Base-by-base conservation (phyloP, 306 rosid species). In the Sicyos edulis region DNA sequence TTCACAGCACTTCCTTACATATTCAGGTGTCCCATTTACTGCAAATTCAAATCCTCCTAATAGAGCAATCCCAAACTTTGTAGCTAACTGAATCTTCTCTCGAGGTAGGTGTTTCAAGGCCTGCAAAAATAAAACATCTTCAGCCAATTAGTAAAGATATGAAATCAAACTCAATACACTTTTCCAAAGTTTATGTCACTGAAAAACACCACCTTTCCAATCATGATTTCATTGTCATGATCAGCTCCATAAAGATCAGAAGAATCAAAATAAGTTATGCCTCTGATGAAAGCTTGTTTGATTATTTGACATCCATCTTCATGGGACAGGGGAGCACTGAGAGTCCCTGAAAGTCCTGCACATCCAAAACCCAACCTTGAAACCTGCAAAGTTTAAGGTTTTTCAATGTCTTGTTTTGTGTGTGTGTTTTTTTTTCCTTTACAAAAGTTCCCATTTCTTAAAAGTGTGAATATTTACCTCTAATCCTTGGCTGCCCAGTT, bases 281-380 rank as follows among this genome's bases (percentile, higher is more conserved):
- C 96, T 78, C 73, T 86, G 4, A 75, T 47, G 80, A 86, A 89
- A 55, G 84, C 95, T 85, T 88, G 83, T 81, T 75, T 82, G n/a
- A 89, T 86, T 17, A 89, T 70, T 14, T 81, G 60, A 54, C 84
- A 82, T 70, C 89, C 96, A 55, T 80, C 88, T 81, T 89, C 90
- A 69, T 89, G 89, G 7, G 90, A 78, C 42, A 89, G 87, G 45
- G 96, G 96, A 49, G 78, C 78, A 56, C 78, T 85, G 75, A 82
- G 85, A 57, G 79, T 74, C 61, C 96, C 97, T 11, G 89, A 85
- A 24, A 86, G 77, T 59, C 92, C 96, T 12, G 44, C 91, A 77
- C 95, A 92, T 75, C 97, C 97, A 81, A 83, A 92, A n/a, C 95
- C 95, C 84, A 92, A 29, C 82, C 82, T 82, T 21, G 97, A 86